Percentiles rank a stretch among this genome's conserved stretches.
Conservation (phyloP, 345 rosid species). For the Populus deltoides region DNA sequence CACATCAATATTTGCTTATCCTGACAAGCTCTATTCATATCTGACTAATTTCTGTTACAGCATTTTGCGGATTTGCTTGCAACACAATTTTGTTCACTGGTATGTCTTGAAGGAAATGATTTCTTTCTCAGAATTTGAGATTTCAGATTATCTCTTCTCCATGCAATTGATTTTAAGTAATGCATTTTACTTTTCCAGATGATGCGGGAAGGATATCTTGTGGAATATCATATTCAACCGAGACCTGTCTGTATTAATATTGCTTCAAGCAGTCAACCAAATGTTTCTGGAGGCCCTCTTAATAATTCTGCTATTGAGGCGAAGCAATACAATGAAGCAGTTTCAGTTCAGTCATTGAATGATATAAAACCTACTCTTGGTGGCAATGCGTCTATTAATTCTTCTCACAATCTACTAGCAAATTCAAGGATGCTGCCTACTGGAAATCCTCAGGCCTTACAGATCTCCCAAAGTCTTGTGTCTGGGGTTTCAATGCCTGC, state of each 20-base stretch:
- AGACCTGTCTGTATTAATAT: conserved; percentile 49
- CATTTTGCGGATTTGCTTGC: conserved; percentile 86
- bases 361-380: conserved; percentile 53
- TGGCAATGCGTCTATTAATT: conserved; percentile 42
- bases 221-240: conserved; percentile 54
- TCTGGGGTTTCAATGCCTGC: conserved; percentile 65
- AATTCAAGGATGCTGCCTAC: conserved; percentile 72
- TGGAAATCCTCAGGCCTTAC: conserved; percentile 64
- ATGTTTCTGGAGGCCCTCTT: conserved; percentile 40
- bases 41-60: conserved; percentile 47
- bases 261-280: conserved; percentile 49
- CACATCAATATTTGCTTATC: conserved; percentile 1
- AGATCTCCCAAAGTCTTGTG: conserved; percentile 66
- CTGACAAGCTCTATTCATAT: conserved; percentile 21
- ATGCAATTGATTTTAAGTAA: conserved; percentile 10
- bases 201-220: conserved; percentile 53
- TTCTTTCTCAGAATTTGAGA: conserved; percentile 1
- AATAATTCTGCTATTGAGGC: conserved; percentile 52
- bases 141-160: conserved; percentile 11
- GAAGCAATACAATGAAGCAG: conserved; percentile 61
- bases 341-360: conserved; percentile 45
- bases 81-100: conserved; percentile 62
- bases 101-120: conserved; percentile 29
- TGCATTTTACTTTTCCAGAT: conserved; percentile 51
- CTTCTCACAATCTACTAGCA: conserved; percentile 48